These are phyloP conservation scores for Jatropha multifida DNA, from an alignment of 441 rosid species.

Conservation along the genomic window DNA sequence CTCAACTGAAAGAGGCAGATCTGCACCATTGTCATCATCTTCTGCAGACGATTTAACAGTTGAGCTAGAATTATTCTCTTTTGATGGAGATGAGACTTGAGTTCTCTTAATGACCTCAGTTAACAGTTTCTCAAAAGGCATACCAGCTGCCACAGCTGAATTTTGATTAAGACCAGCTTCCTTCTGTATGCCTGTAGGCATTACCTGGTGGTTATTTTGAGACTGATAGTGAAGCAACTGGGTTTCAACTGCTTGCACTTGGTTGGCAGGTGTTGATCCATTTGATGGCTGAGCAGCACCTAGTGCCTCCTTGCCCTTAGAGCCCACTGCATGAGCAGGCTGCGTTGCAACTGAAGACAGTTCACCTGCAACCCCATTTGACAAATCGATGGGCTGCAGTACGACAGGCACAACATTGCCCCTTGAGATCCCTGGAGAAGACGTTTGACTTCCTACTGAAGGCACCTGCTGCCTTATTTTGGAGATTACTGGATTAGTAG, in stretches of 20 bases:
- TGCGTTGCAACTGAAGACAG: conserved; percentile 25
- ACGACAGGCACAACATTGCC: conserved; percentile 47
- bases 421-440: conserved; percentile 34
- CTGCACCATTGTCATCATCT: conserved; percentile 30
- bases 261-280: conserved; percentile 29
- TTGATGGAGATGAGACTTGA: conserved; percentile 38
- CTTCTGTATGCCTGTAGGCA: conserved; percentile 28
- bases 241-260: conserved; percentile 23
- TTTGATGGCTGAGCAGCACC: conserved; percentile 34
- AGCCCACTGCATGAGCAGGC: conserved; percentile 26
- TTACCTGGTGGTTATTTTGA: conserved; percentile 22
- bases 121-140: conserved; percentile 63
- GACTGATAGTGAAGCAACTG: conserved; percentile 31
- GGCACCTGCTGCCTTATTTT: conserved; percentile 39
- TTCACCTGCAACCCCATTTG: conserved; percentile 38
- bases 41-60: conserved; percentile 24
- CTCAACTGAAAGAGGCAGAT: conserved; percentile 61
- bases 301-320: conserved; percentile 37
- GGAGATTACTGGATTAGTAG: conserved; percentile 28
- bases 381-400: conserved; percentile 40
- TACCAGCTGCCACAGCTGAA: conserved; percentile 24
- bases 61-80: conserved; percentile 31
- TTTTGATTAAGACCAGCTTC: conserved; percentile 29
- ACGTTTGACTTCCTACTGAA: conserved; percentile 36
- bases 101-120: conserved; percentile 54